Conservation (phyloP, 2,329 filamentous ascomycete species). For the Dendryphion nanum region DNA sequence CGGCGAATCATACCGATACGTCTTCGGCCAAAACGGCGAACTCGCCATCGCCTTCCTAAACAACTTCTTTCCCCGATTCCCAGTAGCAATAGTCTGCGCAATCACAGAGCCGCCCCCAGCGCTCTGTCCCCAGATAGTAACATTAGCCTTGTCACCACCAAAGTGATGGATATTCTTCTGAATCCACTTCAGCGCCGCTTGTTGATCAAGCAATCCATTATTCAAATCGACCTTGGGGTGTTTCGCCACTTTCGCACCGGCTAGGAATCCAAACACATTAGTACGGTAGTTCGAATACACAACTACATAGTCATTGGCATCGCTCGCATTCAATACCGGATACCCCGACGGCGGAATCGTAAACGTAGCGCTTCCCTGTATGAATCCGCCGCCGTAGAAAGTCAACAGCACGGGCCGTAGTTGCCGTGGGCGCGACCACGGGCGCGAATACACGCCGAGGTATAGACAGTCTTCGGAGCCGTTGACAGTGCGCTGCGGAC, state of each 20-base stretch:
- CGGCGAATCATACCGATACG: conserved; percentile 51
- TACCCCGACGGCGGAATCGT: conserved; percentile 56
- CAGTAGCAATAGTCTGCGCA: conserved; percentile 53
- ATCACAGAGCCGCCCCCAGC: conserved; percentile 56
- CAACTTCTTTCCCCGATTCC: conserved; percentile 42
- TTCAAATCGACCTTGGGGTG: conserved; percentile 51
- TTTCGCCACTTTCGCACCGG: conserved; percentile 48
- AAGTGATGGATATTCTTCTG: conserved; percentile 54
- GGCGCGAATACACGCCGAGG: conserved; percentile 59
- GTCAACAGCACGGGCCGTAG: conserved; percentile 58
- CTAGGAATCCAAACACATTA: conserved; percentile 58
- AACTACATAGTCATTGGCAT: conserved; percentile 51
- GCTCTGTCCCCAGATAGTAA: conserved; percentile 57
- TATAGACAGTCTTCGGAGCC: conserved; percentile 63
- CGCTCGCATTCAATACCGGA: conserved; percentile 57
- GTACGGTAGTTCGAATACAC: conserved; percentile 57
- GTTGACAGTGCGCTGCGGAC: conserved; percentile 55
- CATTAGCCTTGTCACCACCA: conserved; percentile 52
- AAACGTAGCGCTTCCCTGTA: conserved; percentile 57
- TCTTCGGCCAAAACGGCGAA: conserved; percentile 61
- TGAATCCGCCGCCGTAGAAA: conserved; percentile 63
- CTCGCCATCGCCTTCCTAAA: conserved; percentile 53
- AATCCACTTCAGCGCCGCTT: conserved; percentile 54
- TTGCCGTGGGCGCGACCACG: conserved; percentile 47
- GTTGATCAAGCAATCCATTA: conserved; percentile 53